These are phyloP conservation scores for Lactuca saligna DNA, from an alignment of 129 eudicot species.

Conservation along the genomic window DNA sequence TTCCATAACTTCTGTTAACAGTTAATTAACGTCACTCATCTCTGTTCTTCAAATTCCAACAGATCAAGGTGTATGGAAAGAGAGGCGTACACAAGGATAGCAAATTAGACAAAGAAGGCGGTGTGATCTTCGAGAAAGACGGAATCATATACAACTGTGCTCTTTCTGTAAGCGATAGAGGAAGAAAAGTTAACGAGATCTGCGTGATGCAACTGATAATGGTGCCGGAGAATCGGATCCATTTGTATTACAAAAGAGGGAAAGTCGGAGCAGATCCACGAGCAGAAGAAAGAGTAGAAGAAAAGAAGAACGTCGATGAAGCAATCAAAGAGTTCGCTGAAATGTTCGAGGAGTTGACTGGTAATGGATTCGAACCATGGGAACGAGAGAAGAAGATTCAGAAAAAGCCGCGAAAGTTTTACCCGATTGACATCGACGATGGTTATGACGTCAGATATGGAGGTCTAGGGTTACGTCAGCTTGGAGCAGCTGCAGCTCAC, in stretches of 20 bases:
- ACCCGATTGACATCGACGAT: conserved; percentile 77
- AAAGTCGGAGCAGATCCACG: conserved; percentile 55
- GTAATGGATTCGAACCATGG: conserved; percentile 82
- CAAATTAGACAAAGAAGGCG: conserved; percentile 72
- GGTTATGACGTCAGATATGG: conserved; percentile 86
- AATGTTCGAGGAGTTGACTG: conserved; percentile 67
- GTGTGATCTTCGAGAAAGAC: conserved; percentile 73
- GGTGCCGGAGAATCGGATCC: conserved; percentile 55
- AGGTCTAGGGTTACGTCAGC: conserved; percentile 73
- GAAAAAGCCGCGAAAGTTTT: conserved; percentile 56
- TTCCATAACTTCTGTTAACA: not conserved
- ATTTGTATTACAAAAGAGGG: conserved; percentile 71
- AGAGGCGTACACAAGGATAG: conserved; percentile 87
- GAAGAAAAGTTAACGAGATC: conserved; percentile 65
- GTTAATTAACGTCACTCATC: not conserved
- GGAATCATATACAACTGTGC: conserved; percentile 84
- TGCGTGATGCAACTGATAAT: conserved; percentile 70
- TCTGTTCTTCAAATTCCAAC: conserved; percentile 1
- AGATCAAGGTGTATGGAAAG: conserved; percentile 85
- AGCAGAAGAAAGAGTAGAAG: conserved; percentile 69
- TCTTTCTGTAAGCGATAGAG: conserved; percentile 53
- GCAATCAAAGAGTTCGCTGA: conserved; percentile 61
- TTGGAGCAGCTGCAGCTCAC: conserved; percentile 66
- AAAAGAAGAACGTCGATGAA: conserved; percentile 47
- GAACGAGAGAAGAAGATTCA: conserved; percentile 77